phyloP scores from a whole-genome alignment of 2,329 filamentous ascomycete genomes.

The Colletotrichum musae region DNA sequence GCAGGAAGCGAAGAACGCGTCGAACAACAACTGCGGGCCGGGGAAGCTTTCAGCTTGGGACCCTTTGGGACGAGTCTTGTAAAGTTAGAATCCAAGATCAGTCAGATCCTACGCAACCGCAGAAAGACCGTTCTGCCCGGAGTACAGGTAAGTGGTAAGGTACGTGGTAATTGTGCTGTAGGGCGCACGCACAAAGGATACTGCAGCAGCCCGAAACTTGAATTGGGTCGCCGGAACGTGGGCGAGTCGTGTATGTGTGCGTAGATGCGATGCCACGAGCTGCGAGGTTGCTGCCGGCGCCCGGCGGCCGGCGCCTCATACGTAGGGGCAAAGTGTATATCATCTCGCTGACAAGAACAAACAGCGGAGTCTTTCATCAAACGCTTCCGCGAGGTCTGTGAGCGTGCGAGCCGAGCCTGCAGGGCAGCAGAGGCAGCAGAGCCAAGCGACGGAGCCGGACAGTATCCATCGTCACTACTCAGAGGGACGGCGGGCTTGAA shows the following conservation, averaged over 20 bases:
- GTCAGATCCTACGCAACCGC: slow-evolving; percentile 18
- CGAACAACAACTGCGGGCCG: slow-evolving; percentile 6
- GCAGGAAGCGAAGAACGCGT: slow-evolving; percentile 27
- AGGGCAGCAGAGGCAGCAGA: slow-evolving; percentile 47
- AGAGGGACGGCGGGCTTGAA: background rate
- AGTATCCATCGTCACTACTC: background rate
- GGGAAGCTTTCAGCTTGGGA: slow-evolving; percentile 25
- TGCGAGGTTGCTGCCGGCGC: slow-evolving; percentile 16
- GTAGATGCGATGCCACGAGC: slow-evolving; percentile 1
- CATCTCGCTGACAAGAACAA: slow-evolving; percentile 23
- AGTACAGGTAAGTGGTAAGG: no score
- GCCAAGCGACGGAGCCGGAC: slow-evolving; percentile 27
- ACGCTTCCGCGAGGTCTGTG: slow-evolving; percentile 20
- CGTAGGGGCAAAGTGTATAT: slow-evolving; percentile 6
- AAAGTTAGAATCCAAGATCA: slow-evolving; percentile 12
- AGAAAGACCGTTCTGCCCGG: background rate
- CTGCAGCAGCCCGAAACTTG: slow-evolving; percentile 29
- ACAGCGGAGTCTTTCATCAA: slow-evolving; percentile 25
- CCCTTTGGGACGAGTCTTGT: slow-evolving; percentile 27
- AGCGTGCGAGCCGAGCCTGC: slow-evolving; percentile 25
- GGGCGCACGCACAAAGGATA: slow-evolving; percentile 6
- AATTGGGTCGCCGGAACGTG: slow-evolving; percentile 9
- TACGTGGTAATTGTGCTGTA: background rate
- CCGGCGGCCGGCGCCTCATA: slow-evolving; percentile 10
- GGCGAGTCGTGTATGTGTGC: slow-evolving; percentile 15